Percentiles rank a stretch among this genome's conserved stretches.
Evolutionary conservation across 2,329 filamentous ascomycete genomes (phyloP).

Genomic region (Spiromastix sp.): DNA sequence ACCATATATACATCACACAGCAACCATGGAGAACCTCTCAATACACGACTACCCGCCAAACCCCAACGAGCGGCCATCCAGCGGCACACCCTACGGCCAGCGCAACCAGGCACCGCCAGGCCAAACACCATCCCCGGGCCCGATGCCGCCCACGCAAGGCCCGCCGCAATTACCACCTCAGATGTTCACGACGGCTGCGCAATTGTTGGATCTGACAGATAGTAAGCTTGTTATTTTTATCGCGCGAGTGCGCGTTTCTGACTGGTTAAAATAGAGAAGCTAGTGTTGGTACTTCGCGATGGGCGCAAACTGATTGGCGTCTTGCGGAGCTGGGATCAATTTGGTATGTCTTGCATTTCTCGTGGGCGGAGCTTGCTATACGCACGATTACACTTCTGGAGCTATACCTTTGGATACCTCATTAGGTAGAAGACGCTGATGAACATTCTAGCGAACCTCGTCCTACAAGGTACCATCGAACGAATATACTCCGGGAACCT

Average conservation of each 20-base stretch:
- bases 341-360: slow-evolving; percentile 50
- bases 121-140: slow-evolving; percentile 16
- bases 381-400: no score
- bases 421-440: no score
- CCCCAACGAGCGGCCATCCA: slow-evolving; percentile 10
- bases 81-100: slow-evolving; percentile 5
- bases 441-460: slow-evolving; percentile 81
- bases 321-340: slow-evolving; percentile 93
- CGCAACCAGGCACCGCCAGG: slow-evolving; percentile 13
- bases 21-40: slow-evolving; percentile 27
- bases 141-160: slow-evolving; percentile 18
- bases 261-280: slow-evolving; percentile 60
- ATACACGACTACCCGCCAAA: no score
- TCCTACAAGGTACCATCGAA: slow-evolving; percentile 87
- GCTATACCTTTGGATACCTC: no score
- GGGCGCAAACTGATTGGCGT: slow-evolving; percentile 91
- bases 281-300: slow-evolving; percentile 82
- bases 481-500: slow-evolving; percentile 65
- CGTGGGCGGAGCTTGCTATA: neutral
- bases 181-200: slow-evolving; percentile 97
- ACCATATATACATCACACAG: slow-evolving; percentile 6
- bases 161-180: slow-evolving; percentile 55
- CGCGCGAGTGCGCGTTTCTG: slow-evolving; percentile 14
- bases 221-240: slow-evolving; percentile 53
- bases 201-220: slow-evolving; percentile 90